Base-by-base conservation (phyloP, 768 basidiomycete species). In the Trametes cubensis region DNA sequence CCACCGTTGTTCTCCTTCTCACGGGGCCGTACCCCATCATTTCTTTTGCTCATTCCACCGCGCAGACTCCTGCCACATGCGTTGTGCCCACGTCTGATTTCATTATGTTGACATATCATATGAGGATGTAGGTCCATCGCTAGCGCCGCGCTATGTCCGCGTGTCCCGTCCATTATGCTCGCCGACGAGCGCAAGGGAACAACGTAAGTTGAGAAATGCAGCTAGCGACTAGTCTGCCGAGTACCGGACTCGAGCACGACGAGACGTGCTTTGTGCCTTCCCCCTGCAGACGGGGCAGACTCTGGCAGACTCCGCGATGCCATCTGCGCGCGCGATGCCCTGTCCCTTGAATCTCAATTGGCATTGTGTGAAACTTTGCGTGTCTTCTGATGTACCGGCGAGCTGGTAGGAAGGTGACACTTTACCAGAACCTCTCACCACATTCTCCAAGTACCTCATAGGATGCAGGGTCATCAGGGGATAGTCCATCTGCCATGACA, bases 1-100 rank as follows among this genome's bases (percentile, higher is more conserved):
- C 63, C 63, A 64, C 63, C 63, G 63, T 46, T 52, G 41, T 40
- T 44, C 45, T 40, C 57, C 23, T 60, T 64, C 63, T 18, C 63
- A 64, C 58, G 63, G 41, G 46, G 21, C 58, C 41, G 30, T 58
- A 51, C 58, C 45, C 58, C 63, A 60, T 64, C 62, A 59, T 44
- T 53, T 49, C 49, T 53, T 55, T 34, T 41, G 48, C 49, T 23
- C 61, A 47, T 46, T 54, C 42, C 63, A 55, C 48, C 45, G 25
- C 44, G 52, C 51, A 18, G 26, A 47, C 58, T 11, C 58, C 49
- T 59, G 63, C 63, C 63, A 60, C 63, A 64, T 64, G 58, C 26
- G 42, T 60, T 55, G 54, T 60, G 63, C 58, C 20, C 63, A 60
- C 63, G 58, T 60, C 58, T 64, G 63, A 64, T 64, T 64, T 64